phyloP scores from a whole-genome alignment of 2,329 filamentous ascomycete species.

The Diaporthe humulicola region DNA sequence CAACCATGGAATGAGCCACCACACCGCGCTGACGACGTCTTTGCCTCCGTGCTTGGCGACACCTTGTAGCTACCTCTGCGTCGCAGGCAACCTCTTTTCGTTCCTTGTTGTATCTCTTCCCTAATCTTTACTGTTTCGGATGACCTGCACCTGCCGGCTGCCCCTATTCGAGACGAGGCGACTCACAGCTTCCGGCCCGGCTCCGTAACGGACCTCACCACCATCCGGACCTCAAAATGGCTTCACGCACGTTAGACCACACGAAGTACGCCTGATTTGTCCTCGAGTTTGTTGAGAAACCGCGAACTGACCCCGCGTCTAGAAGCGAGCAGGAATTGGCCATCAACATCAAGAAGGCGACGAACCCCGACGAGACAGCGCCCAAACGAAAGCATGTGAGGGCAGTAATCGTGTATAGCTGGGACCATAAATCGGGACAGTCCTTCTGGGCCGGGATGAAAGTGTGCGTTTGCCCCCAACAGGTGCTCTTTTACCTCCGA shows the following conservation, averaged over 20 bases:
- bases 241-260: neutral
- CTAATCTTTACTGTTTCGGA: neutral
- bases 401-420: conserved; percentile 97
- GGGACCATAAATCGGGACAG: conserved; percentile 96
- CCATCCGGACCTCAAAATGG: neutral
- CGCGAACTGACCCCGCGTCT: conserved; percentile 22
- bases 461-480: conserved; percentile 69
- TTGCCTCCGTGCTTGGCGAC: neutral
- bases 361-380: conserved; percentile 75
- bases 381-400: conserved; percentile 93
- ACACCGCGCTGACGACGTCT: neutral
- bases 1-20: neutral
- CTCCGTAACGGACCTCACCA: neutral
- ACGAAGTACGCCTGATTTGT: neutral
- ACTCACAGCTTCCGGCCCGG: neutral
- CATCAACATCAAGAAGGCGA: conserved; percentile 79
- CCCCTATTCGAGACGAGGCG: conserved; percentile 3
- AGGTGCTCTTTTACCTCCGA: conserved; percentile 12
- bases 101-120: neutral
- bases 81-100: neutral
- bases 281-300: neutral
- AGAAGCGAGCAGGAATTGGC: conserved; percentile 78
- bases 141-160: neutral
- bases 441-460: conserved; percentile 99
- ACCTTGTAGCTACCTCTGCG: neutral